Evolutionary conservation across 768 basidiomycete species (phyloP).

Genomic region (Russula lepida): DNA sequence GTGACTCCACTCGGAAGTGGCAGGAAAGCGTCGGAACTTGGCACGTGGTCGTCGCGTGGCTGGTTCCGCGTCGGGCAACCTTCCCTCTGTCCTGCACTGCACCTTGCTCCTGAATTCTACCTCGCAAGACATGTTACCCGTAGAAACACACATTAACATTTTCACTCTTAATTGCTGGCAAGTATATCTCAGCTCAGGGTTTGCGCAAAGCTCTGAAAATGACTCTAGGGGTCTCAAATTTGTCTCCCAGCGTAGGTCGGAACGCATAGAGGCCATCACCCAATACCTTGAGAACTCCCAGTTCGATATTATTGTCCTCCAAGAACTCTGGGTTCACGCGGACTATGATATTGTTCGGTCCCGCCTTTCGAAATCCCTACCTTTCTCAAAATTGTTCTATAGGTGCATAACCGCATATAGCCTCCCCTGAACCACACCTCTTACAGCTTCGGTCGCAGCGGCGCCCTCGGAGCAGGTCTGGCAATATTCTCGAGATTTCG

Average conservation of each 20-base stretch:
- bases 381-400: conserved; percentile 75
- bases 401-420: conserved; percentile 37
- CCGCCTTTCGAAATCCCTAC: conserved; percentile 45
- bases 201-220: not conserved
- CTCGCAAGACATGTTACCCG: conserved; percentile 22
- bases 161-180: conserved; percentile 79
- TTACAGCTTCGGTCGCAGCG: conserved; percentile 37
- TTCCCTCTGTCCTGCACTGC: too few species aligned
- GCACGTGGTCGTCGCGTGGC: not conserved
- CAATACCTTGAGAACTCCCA: conserved; percentile 48
- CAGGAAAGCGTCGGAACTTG: not conserved
- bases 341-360: conserved; percentile 67
- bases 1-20: not conserved
- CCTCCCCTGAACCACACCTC: not conserved
- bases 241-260: conserved; percentile 62
- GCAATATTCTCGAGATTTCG: conserved; percentile 80
- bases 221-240: conserved; percentile 76
- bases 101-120: not conserved
- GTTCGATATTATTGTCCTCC: conserved; percentile 76
- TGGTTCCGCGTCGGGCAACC: not conserved
- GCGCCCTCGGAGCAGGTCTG: conserved; percentile 89
- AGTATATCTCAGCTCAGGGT: conserved; percentile 11
- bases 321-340: conserved; percentile 82
- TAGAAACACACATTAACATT: conserved; percentile 44
- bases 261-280: conserved; percentile 71